These are phyloP conservation scores for Chamaenerion angustifolium DNA, from an alignment of 345 rosid genomes.

Conservation along the genomic window DNA sequence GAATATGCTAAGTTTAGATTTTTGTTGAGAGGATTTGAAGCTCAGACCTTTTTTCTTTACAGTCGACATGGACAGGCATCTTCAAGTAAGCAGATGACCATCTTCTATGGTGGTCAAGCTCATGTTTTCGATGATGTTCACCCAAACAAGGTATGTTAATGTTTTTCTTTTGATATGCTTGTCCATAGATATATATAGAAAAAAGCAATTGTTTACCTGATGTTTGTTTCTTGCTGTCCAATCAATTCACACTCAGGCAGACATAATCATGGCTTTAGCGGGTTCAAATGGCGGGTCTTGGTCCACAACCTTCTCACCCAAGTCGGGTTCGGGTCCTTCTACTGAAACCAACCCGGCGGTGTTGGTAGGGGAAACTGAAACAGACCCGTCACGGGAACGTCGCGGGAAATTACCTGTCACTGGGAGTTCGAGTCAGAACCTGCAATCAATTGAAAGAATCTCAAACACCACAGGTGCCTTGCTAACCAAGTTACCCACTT, in stretches of 20 bases:
- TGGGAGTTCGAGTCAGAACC: constrained; percentile 15
- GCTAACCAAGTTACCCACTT: no score
- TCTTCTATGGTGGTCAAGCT: constrained; percentile 97
- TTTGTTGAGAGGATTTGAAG: background rate
- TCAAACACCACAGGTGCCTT: constrained; percentile 34
- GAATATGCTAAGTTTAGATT: constrained; percentile 2
- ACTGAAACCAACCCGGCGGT: constrained; percentile 14
- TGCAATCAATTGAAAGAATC: constrained; percentile 24
- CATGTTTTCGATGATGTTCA: constrained; percentile 97
- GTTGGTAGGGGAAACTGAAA: constrained; percentile 22
- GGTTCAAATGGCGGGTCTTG: constrained; percentile 95
- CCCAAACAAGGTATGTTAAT: constrained; percentile 64
- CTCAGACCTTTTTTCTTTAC: constrained; percentile 11
- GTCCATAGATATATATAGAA: no score
- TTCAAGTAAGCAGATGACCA: constrained; percentile 72
- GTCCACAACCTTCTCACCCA: constrained; percentile 73
- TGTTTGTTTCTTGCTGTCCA: constrained; percentile 6
- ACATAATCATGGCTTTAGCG: constrained; percentile 88
- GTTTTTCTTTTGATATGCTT: constrained; percentile 1
- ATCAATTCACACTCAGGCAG: constrained; percentile 39
- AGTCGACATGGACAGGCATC: constrained; percentile 45
- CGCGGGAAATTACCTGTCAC: constrained; percentile 23
- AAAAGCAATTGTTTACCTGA: constrained; percentile 10
- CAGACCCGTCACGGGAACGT: constrained; percentile 24
- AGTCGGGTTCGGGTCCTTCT: constrained; percentile 19